Base-by-base conservation (phyloP, 192 early-diverging fungal genomes). In the Podochytrium sp. region DNA sequence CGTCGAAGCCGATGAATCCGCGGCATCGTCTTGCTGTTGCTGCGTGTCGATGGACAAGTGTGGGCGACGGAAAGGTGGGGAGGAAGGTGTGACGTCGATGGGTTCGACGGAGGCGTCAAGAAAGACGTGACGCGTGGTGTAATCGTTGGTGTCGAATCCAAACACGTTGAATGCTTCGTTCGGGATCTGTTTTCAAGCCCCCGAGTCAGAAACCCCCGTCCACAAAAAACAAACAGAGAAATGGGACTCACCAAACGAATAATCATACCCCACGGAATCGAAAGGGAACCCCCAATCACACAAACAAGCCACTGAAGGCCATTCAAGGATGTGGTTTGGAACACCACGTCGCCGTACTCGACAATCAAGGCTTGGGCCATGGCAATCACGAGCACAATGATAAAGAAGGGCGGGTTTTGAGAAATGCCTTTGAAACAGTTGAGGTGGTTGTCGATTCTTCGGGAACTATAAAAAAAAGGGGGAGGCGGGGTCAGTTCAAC, bases 261-360 rank as follows among this genome's bases (percentile, higher is more conserved):
- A 3, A 97, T 75, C 27, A 92, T 87, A 59, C 96, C 98, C 41
- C 96, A 81, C 1, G 93, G 92, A 16, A 99, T 72, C 3, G 93
- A 90, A 1, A 95, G 74, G 38, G 90, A 61, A 34, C 98, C 97
- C 63, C 91, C 70, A 6, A 87, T 76, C 38, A 99, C 73, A 30
- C 90, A 95, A 39, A 98, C 90, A n/a, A 80, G 82, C 98, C 98
- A 99, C 53, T 92, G 89, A 29, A 81, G 79, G 4, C 86, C 92
- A 61, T 80, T 78, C 39, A 97, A 78, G 12, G 32, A 39, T 5
- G 37, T 43, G 12, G 71, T 77, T 27, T 79, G 42, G 53, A 82
- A 76, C 27, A 59, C 74, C 3, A 42, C 49, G 25, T 68, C 78
- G 18, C 74, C 77, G 43, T 76, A 78, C 67, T 85, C 52, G 23